Percentiles rank a stretch among this genome's conserved stretches.
phyloP scores from a whole-genome alignment of 2,329 filamentous ascomycete species.

The Pseudocercospora macadamiae region DNA sequence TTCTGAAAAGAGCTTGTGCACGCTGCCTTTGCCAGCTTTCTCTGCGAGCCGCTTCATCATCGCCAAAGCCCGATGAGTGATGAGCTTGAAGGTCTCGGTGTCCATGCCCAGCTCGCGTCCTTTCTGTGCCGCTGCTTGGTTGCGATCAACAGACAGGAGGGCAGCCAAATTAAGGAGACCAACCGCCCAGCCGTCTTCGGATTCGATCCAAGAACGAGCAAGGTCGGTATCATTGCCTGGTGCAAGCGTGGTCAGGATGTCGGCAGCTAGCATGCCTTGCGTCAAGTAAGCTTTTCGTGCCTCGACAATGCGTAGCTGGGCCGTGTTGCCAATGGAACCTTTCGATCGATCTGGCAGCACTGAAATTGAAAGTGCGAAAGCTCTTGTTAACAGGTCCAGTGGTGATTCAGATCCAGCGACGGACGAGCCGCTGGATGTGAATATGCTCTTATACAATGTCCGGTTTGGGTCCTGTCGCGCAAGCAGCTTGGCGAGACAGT shows the following conservation, averaged over 20 bases:
- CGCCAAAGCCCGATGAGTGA: conserved; percentile 48
- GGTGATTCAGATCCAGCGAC: conserved; percentile 50
- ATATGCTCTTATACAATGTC: conserved; percentile 79
- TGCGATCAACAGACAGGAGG: conserved; percentile 66
- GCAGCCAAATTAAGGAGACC: conserved; percentile 77
- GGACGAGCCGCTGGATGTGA: conserved; percentile 63
- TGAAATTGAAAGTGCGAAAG: conserved; percentile 84
- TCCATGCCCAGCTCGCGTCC: conserved; percentile 30
- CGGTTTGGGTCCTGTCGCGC: conserved; percentile 93
- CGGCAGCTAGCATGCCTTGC: conserved; percentile 87
- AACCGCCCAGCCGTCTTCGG: conserved; percentile 79
- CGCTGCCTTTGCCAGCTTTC: conserved; percentile 40
- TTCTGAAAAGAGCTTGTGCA: conserved; percentile 15
- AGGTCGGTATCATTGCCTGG: conserved; percentile 53
- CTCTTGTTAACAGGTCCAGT: conserved; percentile 79
- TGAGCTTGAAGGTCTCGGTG: conserved; percentile 38
- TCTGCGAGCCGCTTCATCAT: conserved; percentile 53
- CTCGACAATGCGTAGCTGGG: conserved; percentile 69
- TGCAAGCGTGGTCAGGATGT: conserved; percentile 78
- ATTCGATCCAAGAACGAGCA: conserved; percentile 78
- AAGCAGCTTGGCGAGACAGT: conserved; percentile 86
- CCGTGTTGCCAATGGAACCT: conserved; percentile 49
- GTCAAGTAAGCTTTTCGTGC: conserved; percentile 85
- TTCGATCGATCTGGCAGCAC: conserved; percentile 75
- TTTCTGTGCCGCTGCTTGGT: conserved; percentile 22